Percentiles rank a stretch among this genome's conserved stretches.
Evolutionary conservation across 306 rosid species (phyloP).

Genomic region (Castanospermum australe): DNA sequence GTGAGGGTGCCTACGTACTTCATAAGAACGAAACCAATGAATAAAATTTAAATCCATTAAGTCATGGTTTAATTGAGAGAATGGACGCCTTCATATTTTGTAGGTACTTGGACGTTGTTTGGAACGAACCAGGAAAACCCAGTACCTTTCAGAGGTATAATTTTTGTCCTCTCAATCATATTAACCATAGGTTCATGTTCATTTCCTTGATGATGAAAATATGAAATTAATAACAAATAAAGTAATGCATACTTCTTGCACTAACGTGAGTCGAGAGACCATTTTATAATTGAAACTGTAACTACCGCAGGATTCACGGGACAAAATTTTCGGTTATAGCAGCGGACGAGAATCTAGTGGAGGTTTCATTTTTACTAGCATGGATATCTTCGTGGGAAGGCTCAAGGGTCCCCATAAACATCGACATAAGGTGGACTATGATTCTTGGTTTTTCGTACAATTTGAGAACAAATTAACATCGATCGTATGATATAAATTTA

Average conservation of each 20-base stretch:
- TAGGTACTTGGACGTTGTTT: conserved; percentile 71
- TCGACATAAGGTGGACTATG: conserved; percentile 60
- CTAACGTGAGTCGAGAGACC: neutral
- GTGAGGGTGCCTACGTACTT: conserved; percentile 34
- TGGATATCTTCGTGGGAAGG: conserved; percentile 41
- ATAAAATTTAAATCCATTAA: neutral
- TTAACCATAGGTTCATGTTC: neutral
- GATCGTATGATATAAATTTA: neutral
- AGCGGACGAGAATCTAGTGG: conserved; percentile 38
- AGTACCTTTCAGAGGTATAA: conserved; percentile 39
- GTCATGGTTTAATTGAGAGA: neutral
- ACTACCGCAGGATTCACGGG: conserved; percentile 41
- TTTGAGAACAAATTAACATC: neutral
- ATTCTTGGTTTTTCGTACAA: neutral
- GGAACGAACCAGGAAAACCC: conserved; percentile 18
- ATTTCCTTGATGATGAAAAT: neutral
- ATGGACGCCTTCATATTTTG: neutral
- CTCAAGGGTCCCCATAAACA: conserved; percentile 43
- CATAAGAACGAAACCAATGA: neutral
- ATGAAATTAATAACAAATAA: neutral
- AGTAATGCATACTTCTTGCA: neutral
- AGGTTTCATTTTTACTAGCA: conserved; percentile 60
- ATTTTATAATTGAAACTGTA: neutral
- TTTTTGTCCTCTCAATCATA: neutral
- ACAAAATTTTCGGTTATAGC: conserved; percentile 31